Base-by-base conservation (phyloP, 2,329 filamentous ascomycete genomes). In the Chaetomiaceae sp. region DNA sequence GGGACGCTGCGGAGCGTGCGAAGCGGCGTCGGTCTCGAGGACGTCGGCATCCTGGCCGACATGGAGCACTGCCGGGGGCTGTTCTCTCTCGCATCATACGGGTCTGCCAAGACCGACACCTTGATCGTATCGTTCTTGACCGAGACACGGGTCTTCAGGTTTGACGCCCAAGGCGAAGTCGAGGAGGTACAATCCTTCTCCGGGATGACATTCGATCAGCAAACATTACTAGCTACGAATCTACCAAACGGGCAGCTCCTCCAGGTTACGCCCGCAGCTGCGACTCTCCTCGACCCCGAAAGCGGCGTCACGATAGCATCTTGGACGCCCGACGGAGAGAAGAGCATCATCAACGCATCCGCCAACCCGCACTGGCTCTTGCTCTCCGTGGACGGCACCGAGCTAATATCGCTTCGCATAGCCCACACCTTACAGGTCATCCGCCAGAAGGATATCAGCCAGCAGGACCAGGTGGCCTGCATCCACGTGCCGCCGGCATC, bases 1-100 rank as follows among this genome's bases (percentile, higher is more conserved):
- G 93, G 93, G 15, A 91, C 86, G 46, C 68, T 98, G 43, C 76
- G 93, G 50, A 95, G 88, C 61, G 88, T 98, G 18, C 79, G 93
- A 45, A 97, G 91, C 62, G 94, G 93, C 40, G 90, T 98, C 41
- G 90, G 90, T 1, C 76, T 97, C 42, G 88, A 96, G 62, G 88
- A 96, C 46, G 69, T 90, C 14, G 91, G 89, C 17, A 75, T 91
- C 5, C 70, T 97, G 8, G 86, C 83, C 29, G 85, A 94, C 37
- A 81, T 97, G 68, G 74, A 81, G 26, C 78, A 83, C 60, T 81
- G 88, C 34, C 81, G 81, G 45, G 81, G 83, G 20, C 67, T 95
- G 2, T 95, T 89, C 70, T 74, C 83, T 3, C 63, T 95, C 12
- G 72, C 69, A 54, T 75, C 76, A 48, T 58, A 72, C 43, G 65